Conservation (phyloP, 2,329 filamentous ascomycete genomes). For the Monilinia fructigena region DNA sequence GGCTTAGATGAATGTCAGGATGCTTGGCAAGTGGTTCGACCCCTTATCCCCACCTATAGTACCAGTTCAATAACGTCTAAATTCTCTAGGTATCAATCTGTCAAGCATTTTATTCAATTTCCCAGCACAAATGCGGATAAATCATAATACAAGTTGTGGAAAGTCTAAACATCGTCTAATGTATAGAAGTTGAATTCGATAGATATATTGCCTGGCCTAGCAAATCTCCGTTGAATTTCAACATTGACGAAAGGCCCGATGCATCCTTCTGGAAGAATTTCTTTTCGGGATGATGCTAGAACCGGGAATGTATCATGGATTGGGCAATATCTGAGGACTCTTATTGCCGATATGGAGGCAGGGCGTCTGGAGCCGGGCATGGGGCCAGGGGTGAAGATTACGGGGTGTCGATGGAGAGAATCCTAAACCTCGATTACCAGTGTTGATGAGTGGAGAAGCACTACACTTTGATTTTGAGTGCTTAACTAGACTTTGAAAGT, state of each 20-base stretch:
- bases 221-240: constrained; percentile 15
- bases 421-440: constrained; percentile 1
- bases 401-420: constrained; percentile 14
- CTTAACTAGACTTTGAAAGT: constrained; percentile 2
- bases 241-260: constrained; percentile 2
- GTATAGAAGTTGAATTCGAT: neutral
- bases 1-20: constrained; percentile 19
- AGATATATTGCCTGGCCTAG: neutral
- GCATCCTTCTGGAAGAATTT: neutral
- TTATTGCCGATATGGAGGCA: neutral
- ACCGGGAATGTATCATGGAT: neutral
- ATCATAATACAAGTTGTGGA: neutral
- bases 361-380: neutral
- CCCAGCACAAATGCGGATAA: neutral
- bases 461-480: neutral
- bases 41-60: constrained; percentile 11
- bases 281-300: neutral
- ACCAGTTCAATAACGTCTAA: constrained; percentile 6
- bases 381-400: constrained; percentile 2
- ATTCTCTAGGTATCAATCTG: neutral
- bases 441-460: neutral
- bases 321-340: neutral
- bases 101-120: constrained; percentile 9
- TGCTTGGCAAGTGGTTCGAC: constrained; percentile 17
- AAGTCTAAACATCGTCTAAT: neutral